A percentile compares a stretch with the other conserved stretches of the same genome.
Evolutionary conservation across 2,329 filamentous ascomycete species (phyloP).

Genomic region (Fusarium chlamydosporum): DNA sequence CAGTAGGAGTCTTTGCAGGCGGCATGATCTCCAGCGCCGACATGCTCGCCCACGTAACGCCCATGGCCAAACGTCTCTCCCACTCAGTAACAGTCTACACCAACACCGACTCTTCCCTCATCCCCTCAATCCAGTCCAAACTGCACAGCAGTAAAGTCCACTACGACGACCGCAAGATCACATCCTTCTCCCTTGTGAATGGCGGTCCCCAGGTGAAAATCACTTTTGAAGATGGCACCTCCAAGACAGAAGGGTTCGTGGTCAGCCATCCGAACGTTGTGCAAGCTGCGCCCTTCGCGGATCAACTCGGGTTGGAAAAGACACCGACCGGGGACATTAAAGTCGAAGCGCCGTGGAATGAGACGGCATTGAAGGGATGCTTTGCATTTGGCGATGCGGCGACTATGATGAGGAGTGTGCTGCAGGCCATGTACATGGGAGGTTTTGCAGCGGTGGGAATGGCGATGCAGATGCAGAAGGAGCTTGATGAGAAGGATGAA

Average conservation of each 20-base stretch:
- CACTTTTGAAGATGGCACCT: conserved; percentile 58
- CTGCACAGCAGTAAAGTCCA: conserved; percentile 54
- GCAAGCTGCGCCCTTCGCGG: conserved; percentile 59
- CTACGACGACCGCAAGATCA: conserved; percentile 56
- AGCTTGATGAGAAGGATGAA: conserved; percentile 51
- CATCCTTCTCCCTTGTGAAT: conserved; percentile 50
- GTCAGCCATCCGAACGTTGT: conserved; percentile 56
- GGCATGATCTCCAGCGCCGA: conserved; percentile 52
- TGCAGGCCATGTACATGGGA: conserved; percentile 52
- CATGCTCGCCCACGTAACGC: conserved; percentile 58
- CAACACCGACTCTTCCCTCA: conserved; percentile 58
- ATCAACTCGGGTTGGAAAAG: conserved; percentile 62
- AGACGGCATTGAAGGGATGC: conserved; percentile 65
- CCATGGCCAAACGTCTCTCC: conserved; percentile 62
- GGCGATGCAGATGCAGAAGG: conserved; percentile 47
- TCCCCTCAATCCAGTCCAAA: conserved; percentile 46
- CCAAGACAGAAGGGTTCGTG: conserved; percentile 58
- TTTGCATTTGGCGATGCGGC: conserved; percentile 68
- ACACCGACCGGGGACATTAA: conserved; percentile 61
- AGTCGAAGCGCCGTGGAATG: conserved; percentile 60
- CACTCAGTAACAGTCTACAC: conserved; percentile 66
- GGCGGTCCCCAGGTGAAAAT: conserved; percentile 53
- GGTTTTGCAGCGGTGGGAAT: conserved; percentile 50
- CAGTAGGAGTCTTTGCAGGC: conserved; percentile 63
- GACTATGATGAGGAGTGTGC: conserved; percentile 51